Evolutionary conservation across 495 filamentous ascomycete species (phyloP).

Genomic region (Hypoxylon rickii): DNA sequence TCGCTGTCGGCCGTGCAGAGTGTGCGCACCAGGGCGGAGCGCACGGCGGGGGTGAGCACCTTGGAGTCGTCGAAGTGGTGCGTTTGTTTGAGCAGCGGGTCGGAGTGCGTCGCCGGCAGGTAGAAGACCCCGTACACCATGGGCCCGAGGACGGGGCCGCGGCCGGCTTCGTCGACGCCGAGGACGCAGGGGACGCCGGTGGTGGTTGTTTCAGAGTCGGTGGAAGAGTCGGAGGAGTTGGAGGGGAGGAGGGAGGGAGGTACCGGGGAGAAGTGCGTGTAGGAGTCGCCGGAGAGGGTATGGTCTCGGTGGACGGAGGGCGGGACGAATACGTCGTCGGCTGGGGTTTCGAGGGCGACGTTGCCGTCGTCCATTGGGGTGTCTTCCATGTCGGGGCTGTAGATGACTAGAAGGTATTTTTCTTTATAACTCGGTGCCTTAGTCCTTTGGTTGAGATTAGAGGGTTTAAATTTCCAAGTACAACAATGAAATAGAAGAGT

Average conservation of each 20-base stretch:
- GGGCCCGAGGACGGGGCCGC: constrained; percentile 91
- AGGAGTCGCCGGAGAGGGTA: constrained; percentile 74
- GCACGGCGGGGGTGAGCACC: constrained; percentile 73
- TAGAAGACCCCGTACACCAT: constrained; percentile 97
- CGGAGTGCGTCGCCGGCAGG: constrained; percentile 69
- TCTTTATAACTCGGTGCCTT: background rate
- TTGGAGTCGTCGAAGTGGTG: constrained; percentile 94
- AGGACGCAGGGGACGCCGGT: constrained; percentile 53
- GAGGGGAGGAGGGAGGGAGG: constrained; percentile 57
- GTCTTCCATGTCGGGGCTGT: constrained; percentile 48
- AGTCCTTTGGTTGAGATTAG: background rate
- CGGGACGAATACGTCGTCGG: constrained; percentile 68
- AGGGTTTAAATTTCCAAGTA: no score
- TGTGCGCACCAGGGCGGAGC: constrained; percentile 73
- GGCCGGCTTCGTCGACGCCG: constrained; percentile 93
- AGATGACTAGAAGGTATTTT: background rate
- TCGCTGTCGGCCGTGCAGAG: constrained; percentile 70
- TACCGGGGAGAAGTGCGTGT: constrained; percentile 81
- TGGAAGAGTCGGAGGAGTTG: constrained; percentile 41
- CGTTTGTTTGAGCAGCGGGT: constrained; percentile 69
- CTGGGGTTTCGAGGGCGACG: constrained; percentile 59
- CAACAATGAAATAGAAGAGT: no score
- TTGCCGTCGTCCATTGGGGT: constrained; percentile 49
- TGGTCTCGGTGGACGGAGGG: constrained; percentile 69
- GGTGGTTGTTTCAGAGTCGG: background rate